phyloP scores from a whole-genome alignment of 2,329 filamentous ascomycete species.

The Pseudogymnoascus sp. region DNA sequence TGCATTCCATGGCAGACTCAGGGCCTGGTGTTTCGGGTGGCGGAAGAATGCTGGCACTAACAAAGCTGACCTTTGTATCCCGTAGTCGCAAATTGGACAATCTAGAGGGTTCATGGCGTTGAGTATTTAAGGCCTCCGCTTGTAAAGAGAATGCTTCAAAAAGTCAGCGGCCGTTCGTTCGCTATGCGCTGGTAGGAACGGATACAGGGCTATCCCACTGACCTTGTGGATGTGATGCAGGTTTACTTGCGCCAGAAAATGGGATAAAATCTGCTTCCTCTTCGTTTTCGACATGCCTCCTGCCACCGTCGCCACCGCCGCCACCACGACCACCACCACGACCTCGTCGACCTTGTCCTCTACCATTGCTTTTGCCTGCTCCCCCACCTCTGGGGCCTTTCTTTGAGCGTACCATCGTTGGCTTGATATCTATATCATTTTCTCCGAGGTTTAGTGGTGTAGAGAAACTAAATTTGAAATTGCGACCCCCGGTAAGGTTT shows the following conservation, averaged over 20 bases:
- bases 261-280: constrained; percentile 14
- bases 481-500: not conserved
- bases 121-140: constrained; percentile 51
- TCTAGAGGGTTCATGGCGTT: constrained; percentile 39
- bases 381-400: constrained; percentile 11
- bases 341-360: constrained; percentile 12
- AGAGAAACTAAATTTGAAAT: not conserved
- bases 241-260: constrained; percentile 2
- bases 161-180: constrained; percentile 19
- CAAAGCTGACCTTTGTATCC: constrained; percentile 47
- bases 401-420: constrained; percentile 6
- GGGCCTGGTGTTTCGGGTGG: constrained; percentile 25
- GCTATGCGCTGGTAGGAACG: not conserved
- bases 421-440: constrained; percentile 4
- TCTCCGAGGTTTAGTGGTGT: not conserved
- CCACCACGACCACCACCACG: constrained; percentile 14
- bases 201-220: not conserved
- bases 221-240: not conserved
- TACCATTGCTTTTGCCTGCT: constrained; percentile 11
- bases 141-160: constrained; percentile 34
- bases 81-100: constrained; percentile 43
- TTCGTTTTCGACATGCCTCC: not conserved
- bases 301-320: constrained; percentile 15
- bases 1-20: constrained; percentile 20
- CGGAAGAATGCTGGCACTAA: constrained; percentile 46